Percentiles rank a stretch among this genome's conserved stretches.
phyloP scores from a whole-genome alignment of 768 basidiomycete species.

The Phlebiopsis flavidoalba region DNA sequence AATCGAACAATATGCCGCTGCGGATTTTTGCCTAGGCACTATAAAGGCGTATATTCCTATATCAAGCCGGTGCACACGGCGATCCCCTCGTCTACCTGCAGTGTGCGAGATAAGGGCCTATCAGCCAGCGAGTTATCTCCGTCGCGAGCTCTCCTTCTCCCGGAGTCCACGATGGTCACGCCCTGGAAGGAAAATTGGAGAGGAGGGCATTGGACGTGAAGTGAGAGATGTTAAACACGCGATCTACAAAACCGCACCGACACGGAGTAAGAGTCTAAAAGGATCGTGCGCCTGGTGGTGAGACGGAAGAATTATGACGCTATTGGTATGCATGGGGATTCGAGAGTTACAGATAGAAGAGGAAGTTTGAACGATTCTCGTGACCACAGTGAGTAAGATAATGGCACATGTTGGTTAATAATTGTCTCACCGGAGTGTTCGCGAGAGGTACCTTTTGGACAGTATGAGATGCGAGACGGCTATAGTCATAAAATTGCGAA shows the following conservation, averaged over 20 bases:
- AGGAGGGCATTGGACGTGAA: slow-evolving; percentile 38
- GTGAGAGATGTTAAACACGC: slow-evolving; percentile 40
- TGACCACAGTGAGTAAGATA: slow-evolving; percentile 19
- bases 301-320: slow-evolving; percentile 40
- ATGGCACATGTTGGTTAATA: neutral
- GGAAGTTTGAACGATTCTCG: slow-evolving; percentile 67
- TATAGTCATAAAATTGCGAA: neutral
- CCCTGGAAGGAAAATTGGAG: slow-evolving; percentile 35
- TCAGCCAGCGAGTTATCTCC: slow-evolving; percentile 11
- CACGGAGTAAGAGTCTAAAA: slow-evolving; percentile 45
- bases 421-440: slow-evolving; percentile 72
- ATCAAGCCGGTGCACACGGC: neutral
- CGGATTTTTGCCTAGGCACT: neutral
- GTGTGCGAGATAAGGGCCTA: neutral
- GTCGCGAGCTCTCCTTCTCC: slow-evolving; percentile 6
- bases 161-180: neutral
- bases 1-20: slow-evolving; percentile 10
- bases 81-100: neutral
- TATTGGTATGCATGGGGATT: slow-evolving; percentile 29
- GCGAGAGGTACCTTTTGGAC: slow-evolving; percentile 62
- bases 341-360: slow-evolving; percentile 44
- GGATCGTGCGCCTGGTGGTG: slow-evolving; percentile 40
- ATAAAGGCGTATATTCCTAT: no score
- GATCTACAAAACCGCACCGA: slow-evolving; percentile 35
- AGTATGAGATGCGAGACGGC: neutral